Evolutionary conservation across 2,329 filamentous ascomycete genomes (phyloP), one percentile per base, ranked within the genome.

Genomic region (Beauveria varroae): DNA sequence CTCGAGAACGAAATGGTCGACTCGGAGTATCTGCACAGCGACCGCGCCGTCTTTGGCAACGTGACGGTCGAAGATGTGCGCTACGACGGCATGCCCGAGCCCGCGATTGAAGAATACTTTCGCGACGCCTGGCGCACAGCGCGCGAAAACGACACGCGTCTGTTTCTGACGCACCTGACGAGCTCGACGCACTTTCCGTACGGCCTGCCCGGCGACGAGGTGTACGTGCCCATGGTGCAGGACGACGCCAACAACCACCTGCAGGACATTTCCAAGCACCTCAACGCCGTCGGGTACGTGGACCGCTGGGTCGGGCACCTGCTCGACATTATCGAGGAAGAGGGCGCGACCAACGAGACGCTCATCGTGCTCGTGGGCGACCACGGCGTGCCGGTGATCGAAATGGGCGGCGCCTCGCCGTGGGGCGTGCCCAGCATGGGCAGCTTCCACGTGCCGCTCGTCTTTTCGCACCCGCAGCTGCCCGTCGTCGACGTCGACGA

Each of bases 171-270:
- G 1, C 73, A 75, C 60, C 55, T 75, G 5, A 75, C 73, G 3
- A 73, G 72, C 64, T 74, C 72, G 2, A 72, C 67, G 5, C 72
- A 75, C 57, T 72, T 73, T 41, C 67, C 69, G 5, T 74, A 70
- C 44, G 66, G 66, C 1, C 63, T 73, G 52, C 72, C 72, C 0
- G 63, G 57, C 2, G 65, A 67, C 0, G 71, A 73, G 26, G 61
- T 62, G 3, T 72, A 72, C 14, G 66, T 69, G 0, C 67, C 68
- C 3, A 51, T 74, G 52, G 65, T 60, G 4, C 57, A 60, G 40
- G 57, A 60, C 24, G 57, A 60, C 20, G 57, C 57, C 40, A 60
- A 64, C 2, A 67, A 67, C 46, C 69, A 68, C 1, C 53, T 71
- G 1, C 68, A 71, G 9, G 68, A 74, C 46, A 67, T 74, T 50